Base-by-base conservation (phyloP, 2,329 filamentous ascomycete species). In the Madurella mycetomatis region DNA sequence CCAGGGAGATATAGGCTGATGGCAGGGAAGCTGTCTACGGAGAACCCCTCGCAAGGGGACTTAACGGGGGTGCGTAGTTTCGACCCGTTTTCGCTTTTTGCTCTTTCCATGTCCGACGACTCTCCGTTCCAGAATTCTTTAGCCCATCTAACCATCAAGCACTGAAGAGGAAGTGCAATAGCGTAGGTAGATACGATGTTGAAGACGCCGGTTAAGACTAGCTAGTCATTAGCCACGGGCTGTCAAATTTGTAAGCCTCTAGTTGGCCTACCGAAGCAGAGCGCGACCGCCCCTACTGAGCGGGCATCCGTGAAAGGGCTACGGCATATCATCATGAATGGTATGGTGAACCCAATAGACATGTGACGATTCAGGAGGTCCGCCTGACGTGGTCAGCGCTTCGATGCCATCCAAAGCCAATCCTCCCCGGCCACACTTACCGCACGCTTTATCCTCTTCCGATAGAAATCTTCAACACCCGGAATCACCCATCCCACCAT, bases 351-450 rank as follows among this genome's bases (percentile, higher is more conserved):
- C 2, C 75, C 78, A 5, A 79, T 62, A 0, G 77, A 77, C 59
- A 81, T 72, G 61, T 81, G 75, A 2, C 70, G 65, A 58, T 81
- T 81, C 50, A 80, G 70, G 9, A 80, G 70, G 46, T 80, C 72
- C 18, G 78, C 69, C 76, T 80, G 47, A 1, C 4, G 11, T 2
- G n/a, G 53, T 62, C n/a, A 57, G 45, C 17, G 49, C n/a, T 37
- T 37, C 11, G 34, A 37, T 4, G 34, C 17, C 7, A 4, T 17
- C 18, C 50, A 9, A n/a, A 44, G 37, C 9, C 41, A 30, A 7
- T 17, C 13, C n/a, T 12, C 7, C 9, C 7, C 17, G 9, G 13
- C 17, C 16, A 8, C 17, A 62, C 65, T 60, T 37, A 67, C 66
- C 16, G 64, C 53, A 12, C 54, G 49, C 49, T 50, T 62, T 30